Evolutionary conservation across 2,329 filamentous ascomycete species (phyloP), one percentile per base, ranked within the genome.

Genomic region (Alternaria postmessia): DNA sequence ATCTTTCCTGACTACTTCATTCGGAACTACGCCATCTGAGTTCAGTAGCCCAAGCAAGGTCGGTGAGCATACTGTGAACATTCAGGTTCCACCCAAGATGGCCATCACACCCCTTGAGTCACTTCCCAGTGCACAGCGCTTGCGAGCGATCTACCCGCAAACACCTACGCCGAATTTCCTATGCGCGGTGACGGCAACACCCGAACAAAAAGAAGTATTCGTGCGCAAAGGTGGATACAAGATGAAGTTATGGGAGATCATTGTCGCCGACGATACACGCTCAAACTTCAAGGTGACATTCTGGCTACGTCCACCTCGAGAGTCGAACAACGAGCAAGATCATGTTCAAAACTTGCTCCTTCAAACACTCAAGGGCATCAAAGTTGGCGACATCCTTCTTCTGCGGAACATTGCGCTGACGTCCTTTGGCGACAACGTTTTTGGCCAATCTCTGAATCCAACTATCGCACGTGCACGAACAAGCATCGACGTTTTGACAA

Each of bases 131-230:
- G 89, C 91, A 0, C 73, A 75, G 3, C 87, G 91, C 68, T 82
- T 97, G 6, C 75, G 83, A 9, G 85, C 85, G 0, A 90, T 96
- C 47, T 82, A 85, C 30, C 94, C 93, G 0, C 91, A 93, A 73
- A 96, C 92, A 0, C 87, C 94, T 74, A 93, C 92, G 0, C 86
- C 94, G 26, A 93, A 93, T 74, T 77, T 97, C 6, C 85, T 97
- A n/a, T 91, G 89, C 11, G 92, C 90, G 3, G 83, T 97, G 47
- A 89, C 96, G 62, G 88, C 90, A 12, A 84, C 93, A 49, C 85
- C 89, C 1, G 84, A 88, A 38, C 84, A 90, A 1, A 88, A 91
- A 24, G 84, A 84, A 2, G 87, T 97, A 20, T 86, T 82, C 30
- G 92, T 93, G 0, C 84, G 86, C 39, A 89, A 86, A 80, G 87